Base-by-base conservation (phyloP, 768 basidiomycete genomes). In the Saitozyma podzolica region DNA sequence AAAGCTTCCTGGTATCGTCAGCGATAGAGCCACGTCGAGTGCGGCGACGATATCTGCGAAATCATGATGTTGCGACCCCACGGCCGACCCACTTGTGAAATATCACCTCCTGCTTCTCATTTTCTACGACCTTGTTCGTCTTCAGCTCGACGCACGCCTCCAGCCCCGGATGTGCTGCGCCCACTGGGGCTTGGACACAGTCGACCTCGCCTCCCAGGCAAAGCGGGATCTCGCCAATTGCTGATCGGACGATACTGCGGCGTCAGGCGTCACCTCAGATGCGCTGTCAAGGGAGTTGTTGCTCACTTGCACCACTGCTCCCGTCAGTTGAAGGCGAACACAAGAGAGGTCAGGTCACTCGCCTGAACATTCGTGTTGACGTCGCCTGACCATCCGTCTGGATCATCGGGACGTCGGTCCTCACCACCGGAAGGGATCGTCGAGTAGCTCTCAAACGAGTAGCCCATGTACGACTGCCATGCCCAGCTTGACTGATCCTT, bases 131-230 rank as follows among this genome's bases (percentile, higher is more conserved):
- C 65, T 74, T 76, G 57, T 79, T 80, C 51, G 80, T 78, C 66
- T 80, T 80, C 41, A 79, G 73, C 53, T 80, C 80, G 19, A 80
- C 59, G 40, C 74, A 74, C 13, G 58, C 50, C 0, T 66, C 56
- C 19, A 77, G 54, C 13, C 74, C 74, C 11, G 74, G 74, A 66
- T 75, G 68, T 20, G 50, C 59, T 64, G 39, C 20, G 13, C 16
- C 37, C 17, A 9, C 29, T 72, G 57, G 39, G 74, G 73, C 72
- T 19, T 70, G 62, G 8, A 80, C 69, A 56, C 80, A 80, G 42
- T 80, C 80, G 0, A 80, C 80, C 55, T 80, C 80, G 10, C 80
- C 80, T 0, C 80, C 80, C 16, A 79, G 66, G 53, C 76, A 72
- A 40, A 80, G 58, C 9, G 76, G 72, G 17, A 76, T 68, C 14